phyloP scores from a whole-genome alignment of 352 stramenopile species.

The Globisporangium spiculum region DNA sequence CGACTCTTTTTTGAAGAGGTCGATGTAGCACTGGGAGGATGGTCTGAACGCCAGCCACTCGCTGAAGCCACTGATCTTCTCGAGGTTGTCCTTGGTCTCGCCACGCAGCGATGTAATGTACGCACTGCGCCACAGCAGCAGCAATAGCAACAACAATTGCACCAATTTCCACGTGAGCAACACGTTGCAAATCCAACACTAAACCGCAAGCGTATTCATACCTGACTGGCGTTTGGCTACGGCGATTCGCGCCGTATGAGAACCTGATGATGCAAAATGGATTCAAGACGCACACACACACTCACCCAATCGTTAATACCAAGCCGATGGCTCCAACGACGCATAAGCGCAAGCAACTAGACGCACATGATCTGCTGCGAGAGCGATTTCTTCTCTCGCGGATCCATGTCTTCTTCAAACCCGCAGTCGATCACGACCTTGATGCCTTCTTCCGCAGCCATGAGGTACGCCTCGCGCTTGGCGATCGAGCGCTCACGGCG shows the following conservation, averaged over 20 bases:
- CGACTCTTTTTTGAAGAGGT: slow-evolving; percentile 76
- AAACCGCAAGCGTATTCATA: slow-evolving; percentile 17
- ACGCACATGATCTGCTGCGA: slow-evolving; percentile 93
- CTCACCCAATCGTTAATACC: background rate
- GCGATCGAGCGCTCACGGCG: slow-evolving; percentile 55
- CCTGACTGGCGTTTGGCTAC: slow-evolving; percentile 51
- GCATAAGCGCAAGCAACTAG: background rate
- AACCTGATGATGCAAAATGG: slow-evolving; percentile 42
- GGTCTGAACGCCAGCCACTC: slow-evolving; percentile 73
- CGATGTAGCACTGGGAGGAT: slow-evolving; percentile 57
- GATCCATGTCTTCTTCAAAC: slow-evolving; percentile 92
- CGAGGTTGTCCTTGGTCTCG: slow-evolving; percentile 75
- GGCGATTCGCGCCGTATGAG: slow-evolving; percentile 76
- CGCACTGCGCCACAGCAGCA: slow-evolving; percentile 24
- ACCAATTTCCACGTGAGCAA: background rate
- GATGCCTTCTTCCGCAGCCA: slow-evolving; percentile 79
- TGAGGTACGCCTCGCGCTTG: slow-evolving; percentile 75
- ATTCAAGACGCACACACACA: background rate
- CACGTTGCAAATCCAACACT: background rate
- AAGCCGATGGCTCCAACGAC: background rate
- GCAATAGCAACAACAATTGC: background rate
- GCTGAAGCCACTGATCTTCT: slow-evolving; percentile 91
- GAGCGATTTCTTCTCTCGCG: slow-evolving; percentile 92
- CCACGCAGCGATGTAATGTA: slow-evolving; percentile 71
- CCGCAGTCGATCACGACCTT: slow-evolving; percentile 92